These are phyloP conservation scores for Paecilomyces niveus DNA, from an alignment of 2,329 filamentous ascomycete species.

Conservation along the genomic window DNA sequence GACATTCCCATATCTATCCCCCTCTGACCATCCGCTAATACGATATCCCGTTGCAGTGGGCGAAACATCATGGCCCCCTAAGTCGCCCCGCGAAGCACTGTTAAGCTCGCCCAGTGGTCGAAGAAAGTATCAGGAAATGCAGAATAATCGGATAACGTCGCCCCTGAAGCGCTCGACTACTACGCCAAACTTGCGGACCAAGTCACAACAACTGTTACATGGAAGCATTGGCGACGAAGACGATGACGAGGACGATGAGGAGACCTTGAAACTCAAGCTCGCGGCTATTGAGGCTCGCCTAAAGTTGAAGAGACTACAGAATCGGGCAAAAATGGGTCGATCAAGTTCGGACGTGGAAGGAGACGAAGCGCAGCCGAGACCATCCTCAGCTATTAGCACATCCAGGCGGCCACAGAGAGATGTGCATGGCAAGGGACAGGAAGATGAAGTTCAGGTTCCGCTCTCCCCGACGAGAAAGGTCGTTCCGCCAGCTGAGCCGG, in stretches of 20 bases:
- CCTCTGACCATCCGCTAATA: neutral
- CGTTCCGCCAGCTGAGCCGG: slow-evolving; percentile 45
- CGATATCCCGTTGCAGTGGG: slow-evolving; percentile 23
- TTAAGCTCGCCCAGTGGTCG: slow-evolving; percentile 71
- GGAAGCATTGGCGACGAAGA: slow-evolving; percentile 38
- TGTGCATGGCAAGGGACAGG: slow-evolving; percentile 8
- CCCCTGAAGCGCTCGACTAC: slow-evolving; percentile 49
- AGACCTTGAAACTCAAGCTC: slow-evolving; percentile 77
- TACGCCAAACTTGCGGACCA: slow-evolving; percentile 31
- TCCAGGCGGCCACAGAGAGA: slow-evolving; percentile 13
- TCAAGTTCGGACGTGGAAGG: slow-evolving; percentile 16
- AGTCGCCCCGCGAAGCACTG: slow-evolving; percentile 56
- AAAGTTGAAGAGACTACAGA: slow-evolving; percentile 75
- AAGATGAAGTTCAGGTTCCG: slow-evolving; percentile 61
- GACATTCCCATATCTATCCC: neutral
- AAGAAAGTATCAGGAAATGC: slow-evolving; percentile 62
- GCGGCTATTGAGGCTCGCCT: slow-evolving; percentile 83
- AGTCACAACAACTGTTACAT: slow-evolving; percentile 23
- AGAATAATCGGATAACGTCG: slow-evolving; percentile 60
- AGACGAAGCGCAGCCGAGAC: slow-evolving; percentile 12
- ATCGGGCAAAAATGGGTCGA: slow-evolving; percentile 21
- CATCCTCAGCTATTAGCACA: slow-evolving; percentile 18
- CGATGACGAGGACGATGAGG: slow-evolving; percentile 76
- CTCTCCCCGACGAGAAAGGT: slow-evolving; percentile 58
- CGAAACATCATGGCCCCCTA: slow-evolving; percentile 53